A percentile compares a stretch with the other conserved stretches of the same genome.
phyloP scores from a whole-genome alignment of 148 eudicot genomes.

The Chenopodium album region DNA sequence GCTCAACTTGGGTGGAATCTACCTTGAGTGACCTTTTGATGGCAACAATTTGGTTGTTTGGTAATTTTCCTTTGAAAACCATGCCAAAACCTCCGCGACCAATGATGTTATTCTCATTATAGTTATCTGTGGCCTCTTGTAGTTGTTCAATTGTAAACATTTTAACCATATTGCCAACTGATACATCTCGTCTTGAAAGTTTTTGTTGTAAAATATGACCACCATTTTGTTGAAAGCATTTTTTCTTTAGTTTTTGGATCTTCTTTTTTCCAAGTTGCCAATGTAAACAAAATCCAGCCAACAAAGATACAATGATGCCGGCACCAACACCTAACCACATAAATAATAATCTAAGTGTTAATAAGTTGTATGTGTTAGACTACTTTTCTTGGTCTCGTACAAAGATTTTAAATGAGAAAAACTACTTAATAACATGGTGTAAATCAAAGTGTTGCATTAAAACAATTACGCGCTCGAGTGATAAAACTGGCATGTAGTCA shows the following conservation, averaged over 20 bases:
- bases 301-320: neutral
- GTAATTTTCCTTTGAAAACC: slow-evolving; percentile 16
- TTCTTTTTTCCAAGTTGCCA: slow-evolving; percentile 10
- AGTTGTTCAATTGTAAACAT: slow-evolving; percentile 21
- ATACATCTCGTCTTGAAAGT: slow-evolving; percentile 10
- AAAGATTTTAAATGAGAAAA: no score
- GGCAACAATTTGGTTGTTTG: slow-evolving; percentile 19
- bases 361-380: no score
- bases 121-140: slow-evolving; percentile 24
- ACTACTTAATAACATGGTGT: no score
- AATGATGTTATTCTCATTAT: slow-evolving; percentile 14
- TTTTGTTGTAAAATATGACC: slow-evolving; percentile 18
- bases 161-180: neutral
- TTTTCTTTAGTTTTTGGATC: neutral
- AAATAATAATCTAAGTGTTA: neutral
- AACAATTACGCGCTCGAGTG: no score
- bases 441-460: no score
- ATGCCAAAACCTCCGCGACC: slow-evolving; percentile 28
- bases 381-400: no score
- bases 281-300: neutral
- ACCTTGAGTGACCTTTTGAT: slow-evolving; percentile 22
- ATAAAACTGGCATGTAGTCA: no score
- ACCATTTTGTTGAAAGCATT: slow-evolving; percentile 25
- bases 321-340: slow-evolving; percentile 4
- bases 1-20: slow-evolving; percentile 18